Evolutionary conservation across 768 basidiomycete genomes (phyloP).

Genomic region (Phaeolepiota aurea): DNA sequence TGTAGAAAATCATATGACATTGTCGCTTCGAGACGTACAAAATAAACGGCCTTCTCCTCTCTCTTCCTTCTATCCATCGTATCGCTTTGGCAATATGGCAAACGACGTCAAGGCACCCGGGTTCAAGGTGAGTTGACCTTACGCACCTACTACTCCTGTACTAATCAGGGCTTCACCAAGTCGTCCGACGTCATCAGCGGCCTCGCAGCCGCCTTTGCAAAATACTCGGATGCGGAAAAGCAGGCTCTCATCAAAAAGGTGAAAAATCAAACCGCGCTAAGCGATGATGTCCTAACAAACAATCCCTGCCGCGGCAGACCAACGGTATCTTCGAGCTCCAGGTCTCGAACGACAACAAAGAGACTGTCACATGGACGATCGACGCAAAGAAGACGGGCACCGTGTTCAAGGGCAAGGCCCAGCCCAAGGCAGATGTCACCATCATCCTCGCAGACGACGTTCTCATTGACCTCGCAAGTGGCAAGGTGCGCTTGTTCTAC

Average conservation of each 20-base stretch:
- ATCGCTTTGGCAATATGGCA: conserved; percentile 38
- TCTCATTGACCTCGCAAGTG: conserved; percentile 60
- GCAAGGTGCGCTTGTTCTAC: conserved; percentile 62
- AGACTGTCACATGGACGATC: conserved; percentile 81
- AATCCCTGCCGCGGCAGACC: conserved; percentile 38
- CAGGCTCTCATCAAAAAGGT: conserved; percentile 72
- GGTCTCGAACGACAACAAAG: conserved; percentile 63
- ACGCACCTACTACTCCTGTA: neutral
- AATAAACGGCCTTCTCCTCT: neutral
- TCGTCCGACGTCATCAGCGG: conserved; percentile 56
- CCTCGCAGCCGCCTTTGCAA: conserved; percentile 44
- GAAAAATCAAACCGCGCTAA: conserved; percentile 1
- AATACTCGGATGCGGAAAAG: conserved; percentile 54
- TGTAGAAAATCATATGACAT: neutral
- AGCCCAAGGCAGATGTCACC: conserved; percentile 76
- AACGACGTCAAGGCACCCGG: conserved; percentile 61
- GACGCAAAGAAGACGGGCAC: conserved; percentile 83
- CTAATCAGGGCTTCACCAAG: conserved; percentile 32
- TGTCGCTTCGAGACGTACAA: neutral
- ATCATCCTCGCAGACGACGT: conserved; percentile 73
- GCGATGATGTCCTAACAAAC: neutral
- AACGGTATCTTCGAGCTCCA: conserved; percentile 85
- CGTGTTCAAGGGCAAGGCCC: conserved; percentile 65
- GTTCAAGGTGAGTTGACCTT: conserved; percentile 47
- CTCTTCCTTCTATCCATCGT: neutral